phyloP scores from a whole-genome alignment of 371 early-diverging fungal genomes.

The Mortierella polycephala region DNA sequence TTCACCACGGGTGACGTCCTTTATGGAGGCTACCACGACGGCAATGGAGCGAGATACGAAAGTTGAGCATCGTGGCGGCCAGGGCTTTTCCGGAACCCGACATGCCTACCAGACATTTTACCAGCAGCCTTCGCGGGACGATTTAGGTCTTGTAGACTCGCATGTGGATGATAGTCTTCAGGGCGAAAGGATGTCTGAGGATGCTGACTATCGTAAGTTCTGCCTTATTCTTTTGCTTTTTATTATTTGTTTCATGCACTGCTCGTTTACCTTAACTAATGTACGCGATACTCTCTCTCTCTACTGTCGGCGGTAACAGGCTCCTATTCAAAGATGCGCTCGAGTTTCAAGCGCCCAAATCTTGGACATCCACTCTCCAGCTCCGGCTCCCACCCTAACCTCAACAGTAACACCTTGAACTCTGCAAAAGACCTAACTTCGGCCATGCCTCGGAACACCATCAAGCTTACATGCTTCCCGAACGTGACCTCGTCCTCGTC shows the following conservation, averaged over 20 bases:
- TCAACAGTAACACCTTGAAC: slow-evolving; percentile 1
- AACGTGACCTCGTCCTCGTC: slow-evolving; percentile 1
- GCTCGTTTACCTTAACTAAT: too few species aligned
- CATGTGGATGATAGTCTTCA: not conserved
- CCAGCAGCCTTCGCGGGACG: slow-evolving; percentile 9
- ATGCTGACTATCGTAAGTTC: slow-evolving; percentile 34
- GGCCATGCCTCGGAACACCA: slow-evolving; percentile 27
- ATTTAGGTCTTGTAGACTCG: not conserved
- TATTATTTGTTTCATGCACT: too few species aligned
- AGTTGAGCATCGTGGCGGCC: slow-evolving; percentile 8
- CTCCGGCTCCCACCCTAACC: slow-evolving; percentile 11
- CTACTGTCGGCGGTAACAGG: slow-evolving; percentile 4
- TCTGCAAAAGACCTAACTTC: slow-evolving; percentile 16
- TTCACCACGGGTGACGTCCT: slow-evolving; percentile 1
- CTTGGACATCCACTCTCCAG: slow-evolving; percentile 14
- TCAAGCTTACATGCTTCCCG: slow-evolving; percentile 51
- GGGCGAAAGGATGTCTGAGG: slow-evolving; percentile 9
- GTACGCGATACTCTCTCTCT: too few species aligned
- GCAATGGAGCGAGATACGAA: too few species aligned
- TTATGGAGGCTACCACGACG: too few species aligned
- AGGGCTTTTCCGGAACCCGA: not conserved
- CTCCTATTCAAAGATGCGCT: slow-evolving; percentile 26
- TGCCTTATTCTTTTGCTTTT: too few species aligned
- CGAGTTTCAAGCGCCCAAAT: slow-evolving; percentile 11
- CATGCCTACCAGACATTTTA: slow-evolving; percentile 1